A percentile compares a stretch with the other conserved stretches of the same genome.
Conservation (phyloP, 2,329 filamentous ascomycete species). For the Daldinia eschscholtzii region DNA sequence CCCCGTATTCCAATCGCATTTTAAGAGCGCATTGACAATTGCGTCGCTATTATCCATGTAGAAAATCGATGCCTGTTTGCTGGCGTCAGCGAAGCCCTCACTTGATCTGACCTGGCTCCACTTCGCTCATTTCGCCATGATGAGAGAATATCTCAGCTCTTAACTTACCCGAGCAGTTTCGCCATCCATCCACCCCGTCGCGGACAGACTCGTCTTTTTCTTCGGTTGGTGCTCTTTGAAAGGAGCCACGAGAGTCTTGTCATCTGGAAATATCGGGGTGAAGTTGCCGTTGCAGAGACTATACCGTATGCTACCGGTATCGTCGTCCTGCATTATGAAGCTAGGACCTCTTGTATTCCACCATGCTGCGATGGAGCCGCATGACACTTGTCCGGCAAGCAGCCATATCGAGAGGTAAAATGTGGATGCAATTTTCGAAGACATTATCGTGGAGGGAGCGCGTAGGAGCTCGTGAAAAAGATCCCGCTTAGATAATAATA, state of each 20-base stretch:
- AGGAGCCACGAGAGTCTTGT: slow-evolving; percentile 49
- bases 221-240: slow-evolving; percentile 49
- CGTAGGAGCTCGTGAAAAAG: slow-evolving; percentile 7
- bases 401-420: slow-evolving; percentile 43
- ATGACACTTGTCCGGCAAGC: slow-evolving; percentile 42
- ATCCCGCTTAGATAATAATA: slow-evolving; percentile 8
- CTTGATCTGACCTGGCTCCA: slow-evolving; percentile 23
- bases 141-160: slow-evolving; percentile 17
- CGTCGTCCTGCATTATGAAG: slow-evolving; percentile 54
- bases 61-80: slow-evolving; percentile 54
- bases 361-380: slow-evolving; percentile 54
- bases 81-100: slow-evolving; percentile 38
- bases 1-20: slow-evolving; percentile 55
- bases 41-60: slow-evolving; percentile 50
- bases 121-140: slow-evolving; percentile 22
- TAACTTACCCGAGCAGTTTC: slow-evolving; percentile 52
- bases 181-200: slow-evolving; percentile 53
- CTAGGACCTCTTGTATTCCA: slow-evolving; percentile 52
- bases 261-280: slow-evolving; percentile 53
- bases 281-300: slow-evolving; percentile 52
- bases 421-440: slow-evolving; percentile 25
- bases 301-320: slow-evolving; percentile 54
- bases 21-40: slow-evolving; percentile 52
- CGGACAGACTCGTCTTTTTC: slow-evolving; percentile 53
- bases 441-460: slow-evolving; percentile 25